A percentile compares a stretch with the other conserved stretches of the same genome.
phyloP scores from a whole-genome alignment of 768 basidiomycete species.

The Trametes maxima region DNA sequence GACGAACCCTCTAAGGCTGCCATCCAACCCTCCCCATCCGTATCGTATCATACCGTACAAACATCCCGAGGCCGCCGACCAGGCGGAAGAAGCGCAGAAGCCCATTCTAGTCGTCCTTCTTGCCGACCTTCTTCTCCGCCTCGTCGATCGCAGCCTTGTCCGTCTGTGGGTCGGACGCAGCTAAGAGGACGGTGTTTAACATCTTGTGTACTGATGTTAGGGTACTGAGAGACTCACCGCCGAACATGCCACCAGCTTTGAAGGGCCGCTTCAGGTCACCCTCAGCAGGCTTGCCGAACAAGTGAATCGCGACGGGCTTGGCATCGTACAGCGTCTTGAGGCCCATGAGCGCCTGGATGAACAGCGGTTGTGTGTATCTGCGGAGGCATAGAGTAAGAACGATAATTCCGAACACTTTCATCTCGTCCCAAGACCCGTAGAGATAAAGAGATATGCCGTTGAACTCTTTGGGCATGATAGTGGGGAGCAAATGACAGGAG shows the following conservation, averaged over 20 bases:
- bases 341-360: constrained; percentile 96
- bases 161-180: constrained; percentile 72
- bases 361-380: constrained; percentile 89
- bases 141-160: constrained; percentile 86
- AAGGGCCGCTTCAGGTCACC: constrained; percentile 92
- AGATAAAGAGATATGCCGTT: no score
- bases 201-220: not conserved
- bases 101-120: constrained; percentile 71
- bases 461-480: no score
- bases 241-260: constrained; percentile 75
- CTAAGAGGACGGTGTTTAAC: constrained; percentile 25
- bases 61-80: not conserved
- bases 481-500: not conserved
- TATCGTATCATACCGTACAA: constrained; percentile 16
- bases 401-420: no score
- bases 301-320: constrained; percentile 79
- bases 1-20: not conserved
- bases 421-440: no score
- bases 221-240: constrained; percentile 47
- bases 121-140: constrained; percentile 81
- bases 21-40: not conserved
- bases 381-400: not conserved
- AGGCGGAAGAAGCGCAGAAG: not conserved
- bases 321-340: constrained; percentile 88
- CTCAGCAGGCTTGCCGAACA: constrained; percentile 76